Evolutionary conservation across 148 eudicot genomes (phyloP).

Genomic region (Silene conica): DNA sequence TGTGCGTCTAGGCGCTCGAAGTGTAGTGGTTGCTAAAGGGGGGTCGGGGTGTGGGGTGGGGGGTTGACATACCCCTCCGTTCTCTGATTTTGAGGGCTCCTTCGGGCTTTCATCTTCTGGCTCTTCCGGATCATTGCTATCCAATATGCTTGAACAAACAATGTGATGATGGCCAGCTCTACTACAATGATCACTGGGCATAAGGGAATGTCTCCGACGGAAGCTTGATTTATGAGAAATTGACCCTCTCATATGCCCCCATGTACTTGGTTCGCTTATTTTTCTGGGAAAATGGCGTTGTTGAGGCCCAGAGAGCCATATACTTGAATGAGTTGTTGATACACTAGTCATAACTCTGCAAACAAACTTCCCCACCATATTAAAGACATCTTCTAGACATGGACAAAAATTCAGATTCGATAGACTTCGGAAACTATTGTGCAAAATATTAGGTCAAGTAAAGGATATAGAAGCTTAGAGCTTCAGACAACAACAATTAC

Average conservation of each 20-base stretch:
- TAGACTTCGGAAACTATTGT: not conserved
- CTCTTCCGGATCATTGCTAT: constrained; percentile 25
- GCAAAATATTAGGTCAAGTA: not conserved
- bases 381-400: not conserved
- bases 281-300: constrained; percentile 21
- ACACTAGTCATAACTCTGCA: constrained; percentile 34
- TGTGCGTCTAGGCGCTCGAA: not conserved
- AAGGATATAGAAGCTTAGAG: not conserved
- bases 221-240: constrained; percentile 23
- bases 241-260: constrained; percentile 12
- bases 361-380: constrained; percentile 2
- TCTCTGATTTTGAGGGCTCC: constrained; percentile 23
- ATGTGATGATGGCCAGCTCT: constrained; percentile 12
- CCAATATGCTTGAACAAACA: constrained; percentile 21
- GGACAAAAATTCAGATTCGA: not conserved
- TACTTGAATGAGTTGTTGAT: constrained; percentile 26
- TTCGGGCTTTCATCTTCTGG: constrained; percentile 31
- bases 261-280: constrained; percentile 16
- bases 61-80: constrained; percentile 17
- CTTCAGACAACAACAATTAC: not conserved
- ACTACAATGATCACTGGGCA: constrained; percentile 7
- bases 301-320: constrained; percentile 28
- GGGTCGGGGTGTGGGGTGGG: too few species aligned
- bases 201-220: constrained; percentile 9
- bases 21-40: too few species aligned